Base-by-base conservation (phyloP, 2,329 filamentous ascomycete genomes). In the Laburnicola sp. region DNA sequence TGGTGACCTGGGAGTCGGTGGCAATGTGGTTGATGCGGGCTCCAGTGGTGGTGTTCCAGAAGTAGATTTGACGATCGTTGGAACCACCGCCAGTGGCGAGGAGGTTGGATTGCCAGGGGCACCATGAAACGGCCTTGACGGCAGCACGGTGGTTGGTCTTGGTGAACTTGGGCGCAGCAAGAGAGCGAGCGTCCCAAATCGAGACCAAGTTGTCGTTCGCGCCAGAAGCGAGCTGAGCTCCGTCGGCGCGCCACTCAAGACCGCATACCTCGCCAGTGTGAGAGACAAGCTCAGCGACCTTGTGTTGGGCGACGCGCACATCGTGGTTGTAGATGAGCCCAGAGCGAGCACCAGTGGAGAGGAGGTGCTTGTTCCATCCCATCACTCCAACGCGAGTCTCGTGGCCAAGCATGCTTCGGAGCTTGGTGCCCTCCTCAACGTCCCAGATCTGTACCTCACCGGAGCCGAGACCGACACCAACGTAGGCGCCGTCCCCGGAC, bases 371-470 rank as follows among this genome's bases (percentile, higher is more conserved):
- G 82, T 91, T 96, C 94, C 94, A 99, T 69, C 92, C 71, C 92
- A 97, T 97, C 59, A 96, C 93, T 70, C 92, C 91, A 58, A 99
- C 93, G 48, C 94, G 92, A 34, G 91, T 93, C 69, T 97, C 93
- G 71, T 99, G 94, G 54, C 94, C 94, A 72, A 91, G 89, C 94
- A 99, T 99, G 81, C 91, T 97, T 74, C 94, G 92, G 53, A 99
- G 87, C 83, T 97, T 97, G 69, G 86, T 87, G 56, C 88, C 86
- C 75, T 99, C 94, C 65, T 96, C 89, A 26, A 97, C 93, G 67
- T 97, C 94, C 93, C 94, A 99, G 77, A 99, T 99, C 78, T 99
- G 94, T 32, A 99, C 91, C 75, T 99, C 94, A 53, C 94, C 94
- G 32, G 91, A 91, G 55, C 92, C 93, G 44, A 99, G 87, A 54